phyloP scores from a whole-genome alignment of 2,329 filamentous ascomycete genomes.

The Trichoderma sp. region DNA sequence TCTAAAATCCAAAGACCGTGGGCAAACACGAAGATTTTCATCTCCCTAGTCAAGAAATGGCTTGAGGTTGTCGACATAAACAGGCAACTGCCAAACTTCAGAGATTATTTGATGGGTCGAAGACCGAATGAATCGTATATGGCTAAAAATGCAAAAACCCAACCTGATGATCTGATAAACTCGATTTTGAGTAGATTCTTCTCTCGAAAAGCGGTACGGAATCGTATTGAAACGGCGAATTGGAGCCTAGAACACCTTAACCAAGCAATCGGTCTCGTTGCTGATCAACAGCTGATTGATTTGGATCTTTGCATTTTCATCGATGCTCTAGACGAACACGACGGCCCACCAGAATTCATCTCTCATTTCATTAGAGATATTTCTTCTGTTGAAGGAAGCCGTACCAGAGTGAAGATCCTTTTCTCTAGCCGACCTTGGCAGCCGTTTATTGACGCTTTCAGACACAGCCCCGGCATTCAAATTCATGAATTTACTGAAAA shows the following conservation, averaged over 20 bases:
- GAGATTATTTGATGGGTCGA: background rate
- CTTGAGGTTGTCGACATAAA: background rate
- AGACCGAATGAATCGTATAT: background rate
- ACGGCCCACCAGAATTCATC: conserved; percentile 1
- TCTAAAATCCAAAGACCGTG: background rate
- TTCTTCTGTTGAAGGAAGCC: rapidly evolving
- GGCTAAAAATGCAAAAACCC: background rate
- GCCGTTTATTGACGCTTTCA: background rate
- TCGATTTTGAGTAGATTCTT: background rate
- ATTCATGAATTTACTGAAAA: background rate
- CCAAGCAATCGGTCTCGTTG: background rate
- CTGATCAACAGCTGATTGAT: background rate
- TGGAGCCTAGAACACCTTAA: background rate
- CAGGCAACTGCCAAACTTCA: background rate
- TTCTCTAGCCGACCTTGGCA: conserved; percentile 1
- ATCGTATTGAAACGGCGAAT: background rate
- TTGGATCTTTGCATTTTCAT: conserved; percentile 9
- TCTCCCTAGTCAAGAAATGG: background rate
- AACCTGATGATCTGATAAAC: background rate
- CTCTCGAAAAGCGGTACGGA: background rate
- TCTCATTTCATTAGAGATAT: background rate
- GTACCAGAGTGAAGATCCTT: background rate
- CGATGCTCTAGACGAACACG: conserved; percentile 15
- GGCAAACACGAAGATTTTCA: rapidly evolving
- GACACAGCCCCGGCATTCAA: background rate